These are phyloP conservation scores for Aegilops speltoides DNA, from an alignment of 176 grass and related monocot genomes.

Conservation along the genomic window DNA sequence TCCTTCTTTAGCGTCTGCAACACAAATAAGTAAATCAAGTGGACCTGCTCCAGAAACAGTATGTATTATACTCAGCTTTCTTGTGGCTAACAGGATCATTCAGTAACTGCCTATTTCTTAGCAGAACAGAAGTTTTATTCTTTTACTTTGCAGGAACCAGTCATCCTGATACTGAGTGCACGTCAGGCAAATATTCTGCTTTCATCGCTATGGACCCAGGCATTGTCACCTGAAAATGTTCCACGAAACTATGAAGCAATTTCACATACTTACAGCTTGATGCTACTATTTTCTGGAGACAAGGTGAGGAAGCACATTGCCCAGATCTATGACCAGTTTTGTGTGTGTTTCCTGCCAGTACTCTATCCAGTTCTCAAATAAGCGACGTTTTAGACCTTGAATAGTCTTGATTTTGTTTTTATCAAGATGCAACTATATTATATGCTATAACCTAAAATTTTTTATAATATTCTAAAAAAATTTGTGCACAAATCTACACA, in stretches of 20 bases:
- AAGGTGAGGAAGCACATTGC: constrained; percentile 51
- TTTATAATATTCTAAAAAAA: not conserved
- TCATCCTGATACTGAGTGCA: constrained; percentile 62
- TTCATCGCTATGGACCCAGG: constrained; percentile 89
- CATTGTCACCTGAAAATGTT: constrained; percentile 69
- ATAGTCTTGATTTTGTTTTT: not conserved
- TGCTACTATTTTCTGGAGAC: constrained; percentile 81
- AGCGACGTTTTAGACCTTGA: not conserved
- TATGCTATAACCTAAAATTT: not conserved
- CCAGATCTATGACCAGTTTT: not conserved
- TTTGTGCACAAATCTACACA: not conserved
- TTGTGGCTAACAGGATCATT: constrained; percentile 8
- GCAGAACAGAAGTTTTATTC: constrained; percentile 16
- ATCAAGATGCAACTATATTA: not conserved
- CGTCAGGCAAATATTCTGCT: constrained; percentile 79
- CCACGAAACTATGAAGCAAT: constrained; percentile 90
- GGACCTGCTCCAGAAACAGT: constrained; percentile 52
- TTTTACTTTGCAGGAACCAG: constrained; percentile 60
- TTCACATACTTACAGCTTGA: constrained; percentile 91
- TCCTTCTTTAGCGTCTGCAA: constrained; percentile 14
- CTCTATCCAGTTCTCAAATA: not conserved
- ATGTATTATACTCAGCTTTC: not conserved
- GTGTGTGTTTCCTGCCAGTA: not conserved
- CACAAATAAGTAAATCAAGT: constrained; percentile 41
- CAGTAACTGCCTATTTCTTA: constrained; percentile 15